Percentiles rank a stretch among this genome's conserved stretches.
phyloP scores from a whole-genome alignment of 2,329 filamentous ascomycete species.

The Mollisiaceae sp. region DNA sequence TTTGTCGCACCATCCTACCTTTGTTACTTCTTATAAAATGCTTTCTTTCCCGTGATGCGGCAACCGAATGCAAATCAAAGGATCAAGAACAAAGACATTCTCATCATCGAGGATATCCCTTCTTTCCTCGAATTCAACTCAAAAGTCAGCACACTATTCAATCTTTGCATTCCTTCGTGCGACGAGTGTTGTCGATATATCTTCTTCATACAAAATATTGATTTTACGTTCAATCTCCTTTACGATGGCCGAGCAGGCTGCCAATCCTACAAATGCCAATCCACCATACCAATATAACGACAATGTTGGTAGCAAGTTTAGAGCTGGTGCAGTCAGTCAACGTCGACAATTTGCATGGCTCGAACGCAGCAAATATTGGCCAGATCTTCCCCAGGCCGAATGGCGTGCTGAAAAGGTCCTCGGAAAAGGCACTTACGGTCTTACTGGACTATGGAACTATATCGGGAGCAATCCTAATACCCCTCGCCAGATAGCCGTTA shows the following conservation, averaged over 20 bases:
- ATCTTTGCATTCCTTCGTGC: not conserved
- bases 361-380: slow-evolving; percentile 1
- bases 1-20: not conserved
- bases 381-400: not conserved
- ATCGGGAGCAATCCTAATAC: not conserved
- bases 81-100: not conserved
- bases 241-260: not conserved
- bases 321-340: not conserved
- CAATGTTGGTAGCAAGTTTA: not conserved
- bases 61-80: not conserved
- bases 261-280: not conserved
- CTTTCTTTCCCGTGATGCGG: not conserved
- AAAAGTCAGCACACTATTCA: not conserved
- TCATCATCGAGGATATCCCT: too few relatives aligned
- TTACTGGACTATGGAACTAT: not conserved
- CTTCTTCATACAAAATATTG: not conserved
- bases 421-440: not conserved
- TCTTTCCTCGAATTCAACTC: not conserved
- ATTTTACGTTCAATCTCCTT: not conserved
- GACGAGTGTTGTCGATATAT: not conserved
- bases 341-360: not conserved
- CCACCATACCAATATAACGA: not conserved
- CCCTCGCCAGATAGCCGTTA: not conserved
- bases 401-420: not conserved
- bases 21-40: not conserved